Evolutionary conservation across 331 rosid species (phyloP).

Genomic region (Rhamnella rubrinervis): DNA sequence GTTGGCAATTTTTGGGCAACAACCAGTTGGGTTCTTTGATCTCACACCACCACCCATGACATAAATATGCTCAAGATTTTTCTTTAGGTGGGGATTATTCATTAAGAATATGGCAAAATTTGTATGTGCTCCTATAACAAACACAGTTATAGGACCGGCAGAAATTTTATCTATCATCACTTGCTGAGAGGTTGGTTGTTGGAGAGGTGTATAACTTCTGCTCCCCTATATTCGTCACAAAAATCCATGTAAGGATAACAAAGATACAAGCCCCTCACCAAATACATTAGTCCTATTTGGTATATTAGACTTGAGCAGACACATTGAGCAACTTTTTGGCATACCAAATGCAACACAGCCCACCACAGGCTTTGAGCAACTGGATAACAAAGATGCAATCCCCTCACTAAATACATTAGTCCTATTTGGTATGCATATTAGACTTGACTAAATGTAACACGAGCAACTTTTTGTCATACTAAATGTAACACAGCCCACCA

Average conservation of each 20-base stretch:
- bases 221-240: conserved; percentile 40
- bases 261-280: neutral
- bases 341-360: too few species aligned
- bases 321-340: too few species aligned
- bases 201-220: conserved; percentile 64
- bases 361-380: too few species aligned
- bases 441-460: too few species aligned
- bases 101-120: conserved; percentile 77
- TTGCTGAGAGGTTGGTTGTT: conserved; percentile 73
- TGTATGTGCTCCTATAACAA: conserved; percentile 71
- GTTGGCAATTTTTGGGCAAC: conserved; percentile 66
- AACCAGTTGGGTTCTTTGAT: conserved; percentile 75
- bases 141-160: conserved; percentile 60
- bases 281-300: too few species aligned
- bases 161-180: conserved; percentile 80
- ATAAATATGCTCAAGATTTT: conserved; percentile 72
- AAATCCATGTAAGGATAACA: neutral
- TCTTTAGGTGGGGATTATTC: conserved; percentile 77
- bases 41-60: conserved; percentile 93
- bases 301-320: too few species aligned
- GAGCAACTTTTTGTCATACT: too few species aligned
- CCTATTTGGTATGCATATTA: too few species aligned
- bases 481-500: too few species aligned
- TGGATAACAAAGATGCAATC: too few species aligned
- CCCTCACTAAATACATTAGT: too few species aligned